A percentile compares a stretch with the other conserved stretches of the same genome.
Conservation (phyloP, 2,329 filamentous ascomycete genomes). For the Stemphylium vesicarium region DNA sequence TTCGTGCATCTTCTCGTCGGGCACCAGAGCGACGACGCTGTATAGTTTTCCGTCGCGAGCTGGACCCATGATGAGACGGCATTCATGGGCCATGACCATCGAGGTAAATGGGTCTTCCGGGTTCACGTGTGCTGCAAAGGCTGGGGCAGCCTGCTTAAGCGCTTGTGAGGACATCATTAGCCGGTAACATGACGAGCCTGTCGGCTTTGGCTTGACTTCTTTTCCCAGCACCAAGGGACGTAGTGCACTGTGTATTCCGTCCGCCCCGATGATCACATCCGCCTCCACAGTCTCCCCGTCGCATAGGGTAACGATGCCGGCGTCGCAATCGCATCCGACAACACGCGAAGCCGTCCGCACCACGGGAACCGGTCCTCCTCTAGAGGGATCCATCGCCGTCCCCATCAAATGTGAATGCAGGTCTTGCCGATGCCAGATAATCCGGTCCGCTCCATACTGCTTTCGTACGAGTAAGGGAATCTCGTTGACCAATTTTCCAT, state of each 20-base stretch:
- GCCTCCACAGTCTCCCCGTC: slow-evolving; percentile 52
- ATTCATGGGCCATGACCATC: slow-evolving; percentile 55
- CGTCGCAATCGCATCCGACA: slow-evolving; percentile 49
- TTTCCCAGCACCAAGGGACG: slow-evolving; percentile 30
- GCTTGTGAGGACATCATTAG: slow-evolving; percentile 39
- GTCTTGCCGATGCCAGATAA: slow-evolving; percentile 54
- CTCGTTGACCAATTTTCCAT: slow-evolving; percentile 41
- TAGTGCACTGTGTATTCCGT: slow-evolving; percentile 54
- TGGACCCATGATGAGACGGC: slow-evolving; percentile 56
- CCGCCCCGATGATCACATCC: slow-evolving; percentile 61
- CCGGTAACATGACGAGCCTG: slow-evolving; percentile 51
- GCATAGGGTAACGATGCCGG: slow-evolving; percentile 53
- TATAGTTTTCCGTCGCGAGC: slow-evolving; percentile 51
- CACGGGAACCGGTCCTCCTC: slow-evolving; percentile 40
- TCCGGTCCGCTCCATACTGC: slow-evolving; percentile 49
- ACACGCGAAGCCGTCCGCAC: slow-evolving; percentile 53
- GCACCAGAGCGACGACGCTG: slow-evolving; percentile 55
- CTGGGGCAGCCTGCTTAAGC: slow-evolving; percentile 26
- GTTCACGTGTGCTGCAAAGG: slow-evolving; percentile 41
- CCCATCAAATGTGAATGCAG: slow-evolving; percentile 54
- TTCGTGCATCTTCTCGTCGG: slow-evolving; percentile 53
- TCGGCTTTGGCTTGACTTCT: slow-evolving; percentile 36
- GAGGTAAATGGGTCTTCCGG: slow-evolving; percentile 52
- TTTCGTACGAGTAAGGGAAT: slow-evolving; percentile 38
- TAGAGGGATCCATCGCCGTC: slow-evolving; percentile 45